Conservation (phyloP, 345 rosid species). For the Euphorbia tirucalli region DNA sequence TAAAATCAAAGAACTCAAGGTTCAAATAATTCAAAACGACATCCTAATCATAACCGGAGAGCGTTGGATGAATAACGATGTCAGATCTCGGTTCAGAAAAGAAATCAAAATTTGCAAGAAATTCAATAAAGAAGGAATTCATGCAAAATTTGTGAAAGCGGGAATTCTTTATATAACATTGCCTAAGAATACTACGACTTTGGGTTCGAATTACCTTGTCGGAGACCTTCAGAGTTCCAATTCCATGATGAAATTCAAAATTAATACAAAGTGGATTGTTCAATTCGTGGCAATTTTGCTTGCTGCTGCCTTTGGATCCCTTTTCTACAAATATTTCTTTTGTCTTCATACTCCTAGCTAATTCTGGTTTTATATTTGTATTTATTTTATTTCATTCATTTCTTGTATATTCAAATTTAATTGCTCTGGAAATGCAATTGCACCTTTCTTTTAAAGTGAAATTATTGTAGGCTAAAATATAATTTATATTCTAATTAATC, state of each 20-base stretch:
- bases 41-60: slow-evolving; percentile 41
- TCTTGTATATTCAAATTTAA: too few relatives aligned
- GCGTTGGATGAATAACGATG: slow-evolving; percentile 17
- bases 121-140: slow-evolving; percentile 34
- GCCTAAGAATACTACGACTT: not conserved
- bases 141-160: slow-evolving; percentile 25
- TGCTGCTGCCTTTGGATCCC: slow-evolving; percentile 2
- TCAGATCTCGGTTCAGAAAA: slow-evolving; percentile 38
- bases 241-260: not conserved
- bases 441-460: too few relatives aligned
- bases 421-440: too few relatives aligned
- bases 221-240: not conserved
- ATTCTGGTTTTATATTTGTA: not conserved
- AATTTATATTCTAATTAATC: too few relatives aligned
- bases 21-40: slow-evolving; percentile 31
- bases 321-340: not conserved
- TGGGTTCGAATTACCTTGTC: slow-evolving; percentile 8
- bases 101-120: slow-evolving; percentile 33
- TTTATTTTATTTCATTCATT: not conserved
- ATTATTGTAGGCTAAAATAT: too few relatives aligned
- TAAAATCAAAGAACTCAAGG: slow-evolving; percentile 43
- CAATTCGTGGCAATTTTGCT: not conserved
- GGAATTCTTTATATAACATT: not conserved
- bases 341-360: not conserved
- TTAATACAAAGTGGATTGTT: not conserved